A percentile compares a stretch with the other conserved stretches of the same genome.
Conservation (phyloP, 495 filamentous ascomycete species). For the Pyrenopolyporus hunteri region DNA sequence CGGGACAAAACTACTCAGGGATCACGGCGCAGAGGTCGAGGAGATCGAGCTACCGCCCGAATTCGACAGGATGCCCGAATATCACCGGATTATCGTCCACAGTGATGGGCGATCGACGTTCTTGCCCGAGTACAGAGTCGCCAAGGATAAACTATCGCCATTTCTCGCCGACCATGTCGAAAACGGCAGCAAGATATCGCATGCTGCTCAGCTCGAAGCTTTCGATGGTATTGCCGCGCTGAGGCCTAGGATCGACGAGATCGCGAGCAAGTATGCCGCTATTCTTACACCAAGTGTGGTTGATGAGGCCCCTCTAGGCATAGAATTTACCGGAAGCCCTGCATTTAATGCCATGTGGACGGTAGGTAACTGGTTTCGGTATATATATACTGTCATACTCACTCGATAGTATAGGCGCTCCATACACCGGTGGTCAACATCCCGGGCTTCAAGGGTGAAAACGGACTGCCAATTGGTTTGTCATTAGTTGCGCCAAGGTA, state of each 20-base stretch:
- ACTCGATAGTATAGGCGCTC: conserved; percentile 41
- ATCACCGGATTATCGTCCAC: conserved; percentile 49
- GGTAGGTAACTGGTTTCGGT: conserved; percentile 22
- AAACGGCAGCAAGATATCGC: conserved; percentile 44
- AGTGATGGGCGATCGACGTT: conserved; percentile 54
- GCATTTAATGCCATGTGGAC: conserved; percentile 48
- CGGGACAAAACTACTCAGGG: conserved; percentile 46
- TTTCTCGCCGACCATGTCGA: conserved; percentile 52
- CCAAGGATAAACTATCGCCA: conserved; percentile 48
- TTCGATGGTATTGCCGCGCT: conserved; percentile 54
- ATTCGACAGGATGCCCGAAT: conserved; percentile 50
- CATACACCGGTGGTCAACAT: conserved; percentile 58
- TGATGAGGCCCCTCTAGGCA: conserved; percentile 57
- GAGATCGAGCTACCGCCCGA: conserved; percentile 54
- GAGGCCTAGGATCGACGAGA: conserved; percentile 53
- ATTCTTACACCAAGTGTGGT: conserved; percentile 56
- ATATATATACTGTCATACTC: background rate
- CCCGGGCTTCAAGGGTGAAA: conserved; percentile 55
- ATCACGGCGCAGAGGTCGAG: conserved; percentile 52
- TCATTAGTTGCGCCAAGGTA: conserved; percentile 54
- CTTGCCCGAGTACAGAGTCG: conserved; percentile 51
- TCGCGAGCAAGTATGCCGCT: conserved; percentile 53
- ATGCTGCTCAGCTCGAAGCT: conserved; percentile 49
- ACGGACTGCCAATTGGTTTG: conserved; percentile 58
- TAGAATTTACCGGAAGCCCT: conserved; percentile 52